Evolutionary conservation across 495 filamentous ascomycete species (phyloP), one percentile per base, ranked within the genome.

Genomic region (Podospora anserina): DNA sequence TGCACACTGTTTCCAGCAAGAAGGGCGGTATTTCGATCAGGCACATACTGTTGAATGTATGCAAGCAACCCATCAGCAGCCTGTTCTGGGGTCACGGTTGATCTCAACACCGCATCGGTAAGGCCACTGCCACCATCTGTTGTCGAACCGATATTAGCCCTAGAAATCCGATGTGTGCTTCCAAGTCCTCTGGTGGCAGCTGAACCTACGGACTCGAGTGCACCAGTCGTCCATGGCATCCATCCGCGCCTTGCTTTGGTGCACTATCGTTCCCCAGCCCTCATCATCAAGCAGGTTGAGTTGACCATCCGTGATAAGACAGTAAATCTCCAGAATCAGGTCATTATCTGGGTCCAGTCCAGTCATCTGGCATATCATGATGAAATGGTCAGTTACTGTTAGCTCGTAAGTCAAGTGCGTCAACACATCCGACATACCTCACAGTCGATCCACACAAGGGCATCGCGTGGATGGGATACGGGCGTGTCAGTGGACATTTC

Each of bases 1-100:
- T 99, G 95, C 9, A 99, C 91, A 39, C 88, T 93, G 78, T 97
- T 99, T 4, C 95, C 95, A 0, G 95, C 94, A 56, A 99, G 80
- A 70, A 97, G 77, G 3, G 87, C 94, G 30, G 75, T 82, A 30
- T 85, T 81, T 4, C 83, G 81, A 56, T 88, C 77, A 0, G 91
- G 91, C 15, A 96, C 85, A 70, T 88, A 81, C 60, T 81, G 84
- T 71, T 87, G 81, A 70, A 98, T 89, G 76, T 97, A 99, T 44
- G 84, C 83, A 18, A 97, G 83, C 34, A 98, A 83, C 16, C 83
- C 84, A 26, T 86, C 80, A 18, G 93, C 91, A 6, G 95, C 96
- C 64, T 88, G 76, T 66, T 89, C 85, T 2, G 91, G 78, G 7
- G 88, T 93, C 3, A 87, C 89, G 5, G 83, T 87, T 7, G 95